Percentiles rank a stretch among this genome's conserved stretches.
phyloP scores from a whole-genome alignment of 2,329 filamentous ascomycete genomes.

The Myriangium duriaei region DNA sequence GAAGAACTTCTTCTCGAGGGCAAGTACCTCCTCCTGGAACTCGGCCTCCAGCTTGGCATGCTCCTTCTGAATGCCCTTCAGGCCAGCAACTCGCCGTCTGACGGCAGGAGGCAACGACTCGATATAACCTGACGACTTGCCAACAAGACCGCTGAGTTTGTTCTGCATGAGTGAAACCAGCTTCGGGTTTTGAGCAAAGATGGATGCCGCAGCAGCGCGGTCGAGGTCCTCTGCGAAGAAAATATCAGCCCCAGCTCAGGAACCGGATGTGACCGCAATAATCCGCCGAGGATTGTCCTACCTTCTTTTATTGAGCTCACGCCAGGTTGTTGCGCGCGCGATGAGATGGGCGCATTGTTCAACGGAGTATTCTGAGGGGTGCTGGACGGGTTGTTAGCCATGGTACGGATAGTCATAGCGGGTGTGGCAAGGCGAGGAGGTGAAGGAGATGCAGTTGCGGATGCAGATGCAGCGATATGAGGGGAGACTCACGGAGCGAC shows the following conservation, averaged over 20 bases:
- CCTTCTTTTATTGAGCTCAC: slow-evolving; percentile 96
- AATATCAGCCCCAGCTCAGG: background rate
- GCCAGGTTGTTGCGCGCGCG: slow-evolving; percentile 88
- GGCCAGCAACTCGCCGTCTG: slow-evolving; percentile 81
- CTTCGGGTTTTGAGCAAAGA: slow-evolving; percentile 91
- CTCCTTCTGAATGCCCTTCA: slow-evolving; percentile 97
- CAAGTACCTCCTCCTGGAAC: slow-evolving; percentile 95
- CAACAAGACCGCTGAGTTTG: slow-evolving; percentile 84
- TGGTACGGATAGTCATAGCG: slow-evolving; percentile 13
- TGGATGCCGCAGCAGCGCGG: slow-evolving; percentile 70
- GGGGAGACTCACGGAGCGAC: slow-evolving; percentile 50
- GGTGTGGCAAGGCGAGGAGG: slow-evolving; percentile 7
- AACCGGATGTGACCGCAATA: background rate
- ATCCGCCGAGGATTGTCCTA: slow-evolving; percentile 37
- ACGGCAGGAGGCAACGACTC: slow-evolving; percentile 85
- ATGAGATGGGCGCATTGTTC: slow-evolving; percentile 91
- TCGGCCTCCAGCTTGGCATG: slow-evolving; percentile 96
- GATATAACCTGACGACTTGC: slow-evolving; percentile 92
- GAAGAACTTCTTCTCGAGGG: slow-evolving; percentile 99
- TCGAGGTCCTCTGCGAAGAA: slow-evolving; percentile 68
- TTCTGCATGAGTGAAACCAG: slow-evolving; percentile 97
- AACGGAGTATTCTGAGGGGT: slow-evolving; percentile 98
- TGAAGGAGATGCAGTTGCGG: slow-evolving; percentile 18
- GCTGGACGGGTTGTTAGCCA: slow-evolving; percentile 40
- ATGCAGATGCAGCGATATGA: no score